These are phyloP conservation scores for Austroboletus niveus DNA, from an alignment of 1,284 basidiomycete species.

Conservation along the genomic window DNA sequence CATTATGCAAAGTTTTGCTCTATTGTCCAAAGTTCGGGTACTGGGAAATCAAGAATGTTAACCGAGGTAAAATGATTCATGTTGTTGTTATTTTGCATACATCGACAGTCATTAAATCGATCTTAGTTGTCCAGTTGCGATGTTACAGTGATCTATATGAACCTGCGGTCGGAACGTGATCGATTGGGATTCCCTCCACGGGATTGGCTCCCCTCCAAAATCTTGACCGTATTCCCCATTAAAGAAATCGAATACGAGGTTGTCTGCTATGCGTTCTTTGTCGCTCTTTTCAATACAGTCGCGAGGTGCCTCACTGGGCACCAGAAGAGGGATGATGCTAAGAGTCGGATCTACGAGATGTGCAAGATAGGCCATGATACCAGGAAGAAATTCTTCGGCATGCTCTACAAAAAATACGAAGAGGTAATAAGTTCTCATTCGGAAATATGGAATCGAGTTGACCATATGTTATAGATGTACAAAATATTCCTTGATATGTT, in stretches of 20 bases:
- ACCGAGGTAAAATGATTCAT: constrained; percentile 8
- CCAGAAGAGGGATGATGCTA: not conserved
- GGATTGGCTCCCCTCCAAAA: constrained; percentile 8
- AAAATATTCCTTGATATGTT: too few species aligned
- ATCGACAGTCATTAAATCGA: not conserved
- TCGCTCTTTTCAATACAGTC: too few species aligned
- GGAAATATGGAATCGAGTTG: too few species aligned
- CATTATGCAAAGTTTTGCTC: constrained; percentile 22
- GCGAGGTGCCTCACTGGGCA: too few species aligned
- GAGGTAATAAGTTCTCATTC: too few species aligned
- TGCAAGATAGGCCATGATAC: not conserved
- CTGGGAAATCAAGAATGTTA: constrained; percentile 22
- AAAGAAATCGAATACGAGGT: too few species aligned
- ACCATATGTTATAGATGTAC: too few species aligned
- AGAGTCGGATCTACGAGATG: not conserved
- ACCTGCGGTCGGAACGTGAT: constrained; percentile 5
- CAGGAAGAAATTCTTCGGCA: not conserved
- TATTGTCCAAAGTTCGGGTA: constrained; percentile 23
- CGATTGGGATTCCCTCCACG: constrained; percentile 6
- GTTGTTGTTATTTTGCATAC: not conserved
- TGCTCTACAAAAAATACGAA: constrained; percentile 3
- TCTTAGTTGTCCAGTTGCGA: constrained; percentile 9
- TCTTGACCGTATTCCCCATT: constrained; percentile 6
- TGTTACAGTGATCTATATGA: constrained; percentile 21
- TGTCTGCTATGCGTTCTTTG: too few species aligned